These are phyloP conservation scores for Diospyros kaki DNA, from an alignment of 148 eudicot species.

Conservation along the genomic window DNA sequence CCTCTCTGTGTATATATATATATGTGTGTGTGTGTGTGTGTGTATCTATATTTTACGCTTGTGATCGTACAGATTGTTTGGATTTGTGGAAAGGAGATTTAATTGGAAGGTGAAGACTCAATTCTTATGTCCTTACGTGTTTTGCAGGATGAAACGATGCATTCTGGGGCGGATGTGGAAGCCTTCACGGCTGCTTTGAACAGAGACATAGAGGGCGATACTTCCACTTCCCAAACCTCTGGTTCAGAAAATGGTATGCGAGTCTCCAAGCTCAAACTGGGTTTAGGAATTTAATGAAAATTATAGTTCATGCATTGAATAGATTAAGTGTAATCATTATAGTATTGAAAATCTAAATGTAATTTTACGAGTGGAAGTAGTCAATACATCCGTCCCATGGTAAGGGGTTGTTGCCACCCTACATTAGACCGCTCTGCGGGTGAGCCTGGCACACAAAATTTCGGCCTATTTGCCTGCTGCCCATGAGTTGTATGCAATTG, in stretches of 20 bases:
- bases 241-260: slow-evolving; percentile 38
- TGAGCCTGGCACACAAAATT: no score
- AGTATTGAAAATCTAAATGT: no score
- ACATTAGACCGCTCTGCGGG: no score
- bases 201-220: slow-evolving; percentile 68
- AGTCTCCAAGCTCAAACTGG: not conserved
- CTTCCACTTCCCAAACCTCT: slow-evolving; percentile 43
- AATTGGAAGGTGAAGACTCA: not conserved
- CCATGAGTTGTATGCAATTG: no score
- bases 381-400: no score
- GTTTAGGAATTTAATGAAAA: not conserved
- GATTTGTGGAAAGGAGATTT: not conserved
- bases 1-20: not conserved
- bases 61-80: not conserved
- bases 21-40: no score
- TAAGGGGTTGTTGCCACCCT: no score
- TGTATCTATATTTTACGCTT: not conserved
- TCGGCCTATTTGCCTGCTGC: no score
- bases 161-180: slow-evolving; percentile 92
- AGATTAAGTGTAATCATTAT: no score
- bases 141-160: slow-evolving; percentile 82
- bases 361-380: no score
- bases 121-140: not conserved
- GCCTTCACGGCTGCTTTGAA: slow-evolving; percentile 91
- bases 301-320: not conserved